Evolutionary conservation across 192 early-diverging fungal species (phyloP).

Genomic region (Gigaspora rosea): DNA sequence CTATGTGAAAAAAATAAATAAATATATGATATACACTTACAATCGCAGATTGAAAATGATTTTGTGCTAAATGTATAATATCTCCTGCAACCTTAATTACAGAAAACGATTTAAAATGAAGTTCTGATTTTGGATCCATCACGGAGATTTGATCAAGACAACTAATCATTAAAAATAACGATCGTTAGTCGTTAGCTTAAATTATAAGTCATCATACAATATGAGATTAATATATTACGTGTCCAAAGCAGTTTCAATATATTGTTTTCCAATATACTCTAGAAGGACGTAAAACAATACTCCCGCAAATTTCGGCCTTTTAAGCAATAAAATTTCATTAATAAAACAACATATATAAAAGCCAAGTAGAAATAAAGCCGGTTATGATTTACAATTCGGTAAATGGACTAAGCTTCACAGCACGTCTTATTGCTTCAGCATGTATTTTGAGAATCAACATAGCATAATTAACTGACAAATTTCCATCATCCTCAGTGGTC

Average conservation of each 20-base stretch:
- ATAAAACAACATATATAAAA: background rate
- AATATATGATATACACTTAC: conserved; percentile 45
- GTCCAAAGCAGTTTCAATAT: conserved; percentile 83
- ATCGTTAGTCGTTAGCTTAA: no score
- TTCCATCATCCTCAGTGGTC: conserved; percentile 42
- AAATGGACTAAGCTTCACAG: conserved; percentile 71
- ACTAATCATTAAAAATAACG: conserved; percentile 40
- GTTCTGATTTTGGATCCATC: conserved; percentile 62
- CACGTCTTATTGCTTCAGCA: conserved; percentile 75
- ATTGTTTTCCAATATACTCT: conserved; percentile 78
- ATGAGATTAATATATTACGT: conserved; percentile 37
- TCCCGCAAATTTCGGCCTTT: conserved; percentile 64
- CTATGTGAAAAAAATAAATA: background rate
- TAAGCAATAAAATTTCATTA: background rate
- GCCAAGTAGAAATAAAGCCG: background rate
- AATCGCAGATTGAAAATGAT: conserved; percentile 76
- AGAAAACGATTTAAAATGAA: conserved; percentile 62
- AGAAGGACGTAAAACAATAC: conserved; percentile 74
- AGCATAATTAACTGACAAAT: conserved; percentile 46
- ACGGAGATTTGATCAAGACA: conserved; percentile 64
- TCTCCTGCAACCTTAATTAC: conserved; percentile 68
- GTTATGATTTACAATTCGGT: conserved; percentile 55
- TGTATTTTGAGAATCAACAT: conserved; percentile 69
- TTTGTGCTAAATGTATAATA: conserved; percentile 74
- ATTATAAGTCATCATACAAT: no score